A percentile compares a stretch with the other conserved stretches of the same genome.
phyloP scores from a whole-genome alignment of 257 asterid genomes.

The Voacanga thouarsii region DNA sequence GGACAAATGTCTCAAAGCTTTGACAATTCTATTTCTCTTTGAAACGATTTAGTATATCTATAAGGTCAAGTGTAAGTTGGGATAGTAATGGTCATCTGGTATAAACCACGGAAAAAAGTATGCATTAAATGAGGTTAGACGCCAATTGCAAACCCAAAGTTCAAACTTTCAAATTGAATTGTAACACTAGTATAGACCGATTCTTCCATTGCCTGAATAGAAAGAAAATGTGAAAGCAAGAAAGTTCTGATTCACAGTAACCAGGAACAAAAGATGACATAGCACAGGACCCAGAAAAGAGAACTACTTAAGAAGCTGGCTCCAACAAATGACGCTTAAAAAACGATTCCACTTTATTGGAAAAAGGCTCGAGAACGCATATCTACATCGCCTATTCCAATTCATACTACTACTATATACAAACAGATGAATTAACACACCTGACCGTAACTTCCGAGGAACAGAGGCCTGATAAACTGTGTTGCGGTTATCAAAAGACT shows the following conservation, averaged over 20 bases:
- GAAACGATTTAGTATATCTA: background rate
- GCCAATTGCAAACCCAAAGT: background rate
- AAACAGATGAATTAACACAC: slow-evolving; percentile 34
- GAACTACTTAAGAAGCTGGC: slow-evolving; percentile 17
- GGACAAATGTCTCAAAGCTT: background rate
- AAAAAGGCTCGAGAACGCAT: background rate
- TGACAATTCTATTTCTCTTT: background rate
- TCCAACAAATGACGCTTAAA: slow-evolving; percentile 20
- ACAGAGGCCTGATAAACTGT: slow-evolving; percentile 49
- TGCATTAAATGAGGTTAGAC: background rate
- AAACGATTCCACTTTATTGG: slow-evolving; percentile 14
- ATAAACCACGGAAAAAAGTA: background rate
- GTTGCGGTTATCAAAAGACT: slow-evolving; percentile 54
- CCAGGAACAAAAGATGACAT: slow-evolving; percentile 16
- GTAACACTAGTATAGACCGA: background rate
- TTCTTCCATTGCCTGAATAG: slow-evolving; percentile 14
- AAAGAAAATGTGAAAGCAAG: slow-evolving; percentile 15
- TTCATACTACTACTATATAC: background rate
- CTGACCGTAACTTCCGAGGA: slow-evolving; percentile 79
- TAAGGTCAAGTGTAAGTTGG: background rate
- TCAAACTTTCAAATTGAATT: background rate
- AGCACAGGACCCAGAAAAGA: slow-evolving; percentile 17
- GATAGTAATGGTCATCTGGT: background rate
- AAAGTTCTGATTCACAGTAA: slow-evolving; percentile 13
- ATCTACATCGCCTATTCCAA: background rate